phyloP scores from a whole-genome alignment of 257 asterid species.

The Solanum neorickii region DNA sequence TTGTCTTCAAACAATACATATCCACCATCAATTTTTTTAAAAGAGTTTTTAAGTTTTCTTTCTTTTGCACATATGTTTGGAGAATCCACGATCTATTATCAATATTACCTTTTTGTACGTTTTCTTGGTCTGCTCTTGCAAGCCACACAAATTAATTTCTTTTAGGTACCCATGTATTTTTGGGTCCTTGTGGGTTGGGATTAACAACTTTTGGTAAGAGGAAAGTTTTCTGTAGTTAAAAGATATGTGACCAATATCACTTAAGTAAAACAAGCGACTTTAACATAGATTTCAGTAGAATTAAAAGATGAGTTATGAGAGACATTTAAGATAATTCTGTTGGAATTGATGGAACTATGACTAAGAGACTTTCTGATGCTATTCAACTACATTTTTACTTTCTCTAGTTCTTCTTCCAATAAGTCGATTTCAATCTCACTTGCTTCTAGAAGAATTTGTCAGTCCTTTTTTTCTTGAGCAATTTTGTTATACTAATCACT shows the following conservation, averaged over 20 bases:
- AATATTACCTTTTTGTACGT: neutral
- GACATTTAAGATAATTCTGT: neutral
- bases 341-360: neutral
- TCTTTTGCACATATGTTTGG: neutral
- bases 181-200: neutral
- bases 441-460: neutral
- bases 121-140: neutral
- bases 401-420: neutral
- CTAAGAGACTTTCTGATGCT: neutral
- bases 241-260: neutral
- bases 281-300: no score
- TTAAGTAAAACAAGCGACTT: neutral
- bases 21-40: neutral
- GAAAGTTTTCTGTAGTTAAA: neutral
- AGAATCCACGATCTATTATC: no score
- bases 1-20: neutral
- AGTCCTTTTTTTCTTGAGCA: neutral
- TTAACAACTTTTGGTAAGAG: neutral
- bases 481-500: no score
- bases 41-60: neutral
- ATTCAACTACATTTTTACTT: no score
- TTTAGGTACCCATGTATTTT: neutral
- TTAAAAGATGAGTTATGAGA: neutral
- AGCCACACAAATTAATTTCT: neutral
- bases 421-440: neutral